Conservation (phyloP, 2,329 filamentous ascomycete species). For the Talaromyces amestolkiae region DNA sequence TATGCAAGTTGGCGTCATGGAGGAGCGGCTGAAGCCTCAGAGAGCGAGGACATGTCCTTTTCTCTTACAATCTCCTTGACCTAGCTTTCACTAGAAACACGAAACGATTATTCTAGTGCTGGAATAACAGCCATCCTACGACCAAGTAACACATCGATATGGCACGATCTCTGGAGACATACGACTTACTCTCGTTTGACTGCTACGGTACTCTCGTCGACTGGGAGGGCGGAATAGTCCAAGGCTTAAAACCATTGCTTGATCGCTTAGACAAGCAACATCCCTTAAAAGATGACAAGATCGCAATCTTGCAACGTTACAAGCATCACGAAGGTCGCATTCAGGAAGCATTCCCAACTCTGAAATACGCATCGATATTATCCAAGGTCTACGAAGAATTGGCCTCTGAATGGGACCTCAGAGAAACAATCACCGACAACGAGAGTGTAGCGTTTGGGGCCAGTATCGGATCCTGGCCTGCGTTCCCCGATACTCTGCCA, state of each 20-base stretch:
- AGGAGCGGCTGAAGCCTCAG: no score
- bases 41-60: no score
- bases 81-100: no score
- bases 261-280: conserved; percentile 9
- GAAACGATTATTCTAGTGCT: no score
- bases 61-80: no score
- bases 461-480: conserved; percentile 12
- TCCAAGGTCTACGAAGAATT: conserved; percentile 12
- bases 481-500: conserved; percentile 13
- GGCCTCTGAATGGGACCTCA: conserved; percentile 11
- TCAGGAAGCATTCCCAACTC: conserved; percentile 10
- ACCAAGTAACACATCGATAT: not conserved
- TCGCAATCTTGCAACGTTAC: conserved; percentile 5
- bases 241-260: conserved; percentile 9
- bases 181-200: conserved; percentile 15
- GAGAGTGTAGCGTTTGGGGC: conserved; percentile 12
- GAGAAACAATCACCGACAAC: not conserved
- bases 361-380: conserved; percentile 14
- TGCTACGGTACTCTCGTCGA: conserved; percentile 14
- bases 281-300: conserved; percentile 10
- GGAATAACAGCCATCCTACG: no score
- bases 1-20: no score
- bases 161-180: conserved; percentile 6
- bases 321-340: conserved; percentile 9
- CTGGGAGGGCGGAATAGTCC: conserved; percentile 11